A percentile compares a stretch with the other conserved stretches of the same genome.
phyloP scores from a whole-genome alignment of 2,329 filamentous ascomycete genomes.

The Colletotrichum sp. region DNA sequence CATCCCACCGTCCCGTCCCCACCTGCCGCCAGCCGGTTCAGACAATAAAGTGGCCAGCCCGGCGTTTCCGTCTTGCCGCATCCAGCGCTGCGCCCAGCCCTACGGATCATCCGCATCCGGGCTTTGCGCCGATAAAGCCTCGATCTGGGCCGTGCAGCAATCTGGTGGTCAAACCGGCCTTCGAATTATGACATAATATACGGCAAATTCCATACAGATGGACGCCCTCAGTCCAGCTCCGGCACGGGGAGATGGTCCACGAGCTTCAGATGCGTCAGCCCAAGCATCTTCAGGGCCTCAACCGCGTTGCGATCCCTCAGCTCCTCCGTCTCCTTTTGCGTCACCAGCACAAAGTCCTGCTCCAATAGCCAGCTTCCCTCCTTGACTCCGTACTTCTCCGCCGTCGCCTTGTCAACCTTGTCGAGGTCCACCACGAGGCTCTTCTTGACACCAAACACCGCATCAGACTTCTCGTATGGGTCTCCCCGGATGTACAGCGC shows the following conservation, averaged over 20 bases:
- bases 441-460: constrained; percentile 87
- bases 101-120: neutral
- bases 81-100: constrained; percentile 1
- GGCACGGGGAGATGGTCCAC: constrained; percentile 79
- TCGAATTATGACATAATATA: neutral
- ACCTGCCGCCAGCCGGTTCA: neutral
- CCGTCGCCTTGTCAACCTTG: constrained; percentile 56
- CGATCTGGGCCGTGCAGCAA: neutral
- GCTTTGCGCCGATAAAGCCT: neutral
- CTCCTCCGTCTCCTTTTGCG: constrained; percentile 69
- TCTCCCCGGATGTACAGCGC: constrained; percentile 80
- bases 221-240: constrained; percentile 51
- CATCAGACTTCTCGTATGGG: constrained; percentile 82
- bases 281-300: constrained; percentile 70
- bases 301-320: constrained; percentile 69
- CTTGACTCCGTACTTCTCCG: constrained; percentile 66
- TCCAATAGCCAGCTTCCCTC: constrained; percentile 68
- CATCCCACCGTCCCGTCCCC: neutral
- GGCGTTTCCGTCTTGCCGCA: neutral
- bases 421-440: constrained; percentile 72
- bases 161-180: neutral
- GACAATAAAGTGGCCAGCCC: neutral
- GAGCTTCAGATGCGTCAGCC: constrained; percentile 69
- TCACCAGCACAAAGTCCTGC: constrained; percentile 81
- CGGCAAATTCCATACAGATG: neutral